phyloP scores from a whole-genome alignment of 2,329 filamentous ascomycete genomes.

The Ophiostoma montium region DNA sequence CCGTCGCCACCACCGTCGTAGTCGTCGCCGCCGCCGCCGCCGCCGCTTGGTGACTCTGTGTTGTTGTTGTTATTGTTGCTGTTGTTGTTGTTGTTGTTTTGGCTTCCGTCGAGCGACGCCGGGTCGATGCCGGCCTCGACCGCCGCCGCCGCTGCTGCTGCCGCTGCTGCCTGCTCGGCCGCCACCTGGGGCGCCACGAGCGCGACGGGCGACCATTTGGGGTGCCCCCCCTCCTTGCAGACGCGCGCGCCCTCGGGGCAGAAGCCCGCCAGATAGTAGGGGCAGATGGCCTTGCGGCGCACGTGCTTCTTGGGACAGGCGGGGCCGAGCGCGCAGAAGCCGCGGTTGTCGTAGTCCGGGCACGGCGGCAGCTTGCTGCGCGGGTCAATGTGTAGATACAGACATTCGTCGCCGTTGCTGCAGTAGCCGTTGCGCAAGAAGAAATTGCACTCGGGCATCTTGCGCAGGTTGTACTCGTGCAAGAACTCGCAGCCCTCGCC shows the following conservation, averaged over 20 bases:
- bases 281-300: slow-evolving; percentile 57
- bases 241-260: slow-evolving; percentile 60
- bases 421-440: slow-evolving; percentile 90
- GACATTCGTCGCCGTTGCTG: slow-evolving; percentile 90
- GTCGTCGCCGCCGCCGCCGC: not conserved
- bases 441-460: slow-evolving; percentile 98
- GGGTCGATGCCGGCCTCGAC: slow-evolving; percentile 19
- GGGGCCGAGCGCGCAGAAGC: slow-evolving; percentile 86
- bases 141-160: slow-evolving; percentile 12
- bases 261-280: slow-evolving; percentile 83
- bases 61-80: not conserved
- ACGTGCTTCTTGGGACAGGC: slow-evolving; percentile 81
- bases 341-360: slow-evolving; percentile 84
- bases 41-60: not conserved
- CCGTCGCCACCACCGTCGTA: not conserved
- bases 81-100: not conserved
- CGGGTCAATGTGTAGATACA: slow-evolving; percentile 82
- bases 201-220: slow-evolving; percentile 49
- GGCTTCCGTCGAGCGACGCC: too few species aligned
- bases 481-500: slow-evolving; percentile 94
- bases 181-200: slow-evolving; percentile 31
- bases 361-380: slow-evolving; percentile 66
- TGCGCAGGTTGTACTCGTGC: slow-evolving; percentile 95
- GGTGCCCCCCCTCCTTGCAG: slow-evolving; percentile 72
- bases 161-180: slow-evolving; percentile 6